These are phyloP conservation scores for Skeletonema potamos DNA, from an alignment of 108 stramenopile genomes.

Conservation along the genomic window DNA sequence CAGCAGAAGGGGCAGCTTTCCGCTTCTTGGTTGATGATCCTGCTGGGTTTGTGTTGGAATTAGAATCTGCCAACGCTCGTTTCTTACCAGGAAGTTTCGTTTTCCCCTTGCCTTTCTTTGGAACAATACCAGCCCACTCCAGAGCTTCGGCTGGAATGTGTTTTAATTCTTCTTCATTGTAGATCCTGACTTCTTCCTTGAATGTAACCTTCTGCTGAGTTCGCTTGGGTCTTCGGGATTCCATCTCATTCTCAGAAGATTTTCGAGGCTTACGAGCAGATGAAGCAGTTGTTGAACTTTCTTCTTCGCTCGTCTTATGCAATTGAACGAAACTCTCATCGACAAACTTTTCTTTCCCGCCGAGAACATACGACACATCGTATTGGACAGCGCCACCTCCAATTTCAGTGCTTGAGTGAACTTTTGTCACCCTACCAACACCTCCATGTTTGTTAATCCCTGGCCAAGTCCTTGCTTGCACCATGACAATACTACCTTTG, in stretches of 20 bases:
- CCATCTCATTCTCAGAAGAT: constrained; percentile 1
- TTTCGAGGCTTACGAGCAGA: constrained; percentile 5
- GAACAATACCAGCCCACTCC: constrained; percentile 42
- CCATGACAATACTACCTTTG: constrained; percentile 69
- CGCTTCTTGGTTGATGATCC: constrained; percentile 7
- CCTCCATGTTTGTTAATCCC: constrained; percentile 90
- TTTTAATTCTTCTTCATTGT: constrained; percentile 39
- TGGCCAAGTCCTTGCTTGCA: constrained; percentile 81
- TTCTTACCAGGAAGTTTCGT: constrained; percentile 19
- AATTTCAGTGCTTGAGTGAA: constrained; percentile 24
- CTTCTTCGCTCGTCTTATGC: neutral
- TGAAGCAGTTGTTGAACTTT: constrained; percentile 2
- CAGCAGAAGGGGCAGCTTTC: neutral
- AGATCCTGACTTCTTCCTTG: constrained; percentile 8
- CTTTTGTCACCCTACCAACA: constrained; percentile 63
- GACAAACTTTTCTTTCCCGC: constrained; percentile 72
- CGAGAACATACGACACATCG: constrained; percentile 76
- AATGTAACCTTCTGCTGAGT: constrained; percentile 4
- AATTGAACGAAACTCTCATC: constrained; percentile 65
- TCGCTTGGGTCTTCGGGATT: constrained; percentile 18
- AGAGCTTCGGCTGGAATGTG: constrained; percentile 41
- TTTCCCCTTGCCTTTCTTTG: neutral
- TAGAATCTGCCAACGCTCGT: constrained; percentile 32
- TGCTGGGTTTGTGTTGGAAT: neutral
- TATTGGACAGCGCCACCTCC: constrained; percentile 48